phyloP scores from a whole-genome alignment of 2,329 filamentous ascomycete genomes.

The Xenosphaeropsis pyriputrescens region DNA sequence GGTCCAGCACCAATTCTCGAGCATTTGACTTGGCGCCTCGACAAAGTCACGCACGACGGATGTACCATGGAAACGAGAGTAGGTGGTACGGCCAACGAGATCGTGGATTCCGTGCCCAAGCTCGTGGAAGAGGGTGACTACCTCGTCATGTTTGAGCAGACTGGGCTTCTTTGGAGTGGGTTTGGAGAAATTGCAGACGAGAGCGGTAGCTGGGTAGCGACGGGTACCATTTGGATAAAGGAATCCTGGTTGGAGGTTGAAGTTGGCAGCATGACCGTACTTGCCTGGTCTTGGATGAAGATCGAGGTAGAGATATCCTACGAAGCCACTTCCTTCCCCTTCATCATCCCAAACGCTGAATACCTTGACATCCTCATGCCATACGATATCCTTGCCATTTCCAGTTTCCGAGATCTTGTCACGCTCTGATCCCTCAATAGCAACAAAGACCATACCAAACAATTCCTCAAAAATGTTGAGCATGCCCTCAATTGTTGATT shows the following conservation, averaged over 20 bases:
- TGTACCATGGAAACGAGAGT: conserved; percentile 54
- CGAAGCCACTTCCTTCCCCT: conserved; percentile 54
- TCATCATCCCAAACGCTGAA: conserved; percentile 75
- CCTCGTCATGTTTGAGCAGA: conserved; percentile 69
- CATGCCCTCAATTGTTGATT: conserved; percentile 63
- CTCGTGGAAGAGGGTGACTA: conserved; percentile 72
- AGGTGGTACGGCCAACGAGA: conserved; percentile 45
- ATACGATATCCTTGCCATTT: conserved; percentile 36
- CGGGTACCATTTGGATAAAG: conserved; percentile 51
- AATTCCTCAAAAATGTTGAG: conserved; percentile 71
- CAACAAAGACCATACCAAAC: conserved; percentile 66
- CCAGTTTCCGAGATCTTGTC: conserved; percentile 18
- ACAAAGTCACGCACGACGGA: conserved; percentile 54
- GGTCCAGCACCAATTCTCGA: conserved; percentile 66
- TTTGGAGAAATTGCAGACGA: conserved; percentile 80
- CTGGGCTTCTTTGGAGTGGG: conserved; percentile 63
- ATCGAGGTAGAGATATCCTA: conserved; percentile 74
- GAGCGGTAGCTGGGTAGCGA: conserved; percentile 61
- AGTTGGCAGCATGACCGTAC: conserved; percentile 76
- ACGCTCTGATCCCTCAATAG: conserved; percentile 53
- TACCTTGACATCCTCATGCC: conserved; percentile 72
- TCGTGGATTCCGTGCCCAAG: conserved; percentile 60
- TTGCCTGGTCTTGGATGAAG: conserved; percentile 69
- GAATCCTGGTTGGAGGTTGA: conserved; percentile 64
- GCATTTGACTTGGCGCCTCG: conserved; percentile 58